Evolutionary conservation across 345 rosid genomes (phyloP).

Genomic region (Salix arbutifolia): DNA sequence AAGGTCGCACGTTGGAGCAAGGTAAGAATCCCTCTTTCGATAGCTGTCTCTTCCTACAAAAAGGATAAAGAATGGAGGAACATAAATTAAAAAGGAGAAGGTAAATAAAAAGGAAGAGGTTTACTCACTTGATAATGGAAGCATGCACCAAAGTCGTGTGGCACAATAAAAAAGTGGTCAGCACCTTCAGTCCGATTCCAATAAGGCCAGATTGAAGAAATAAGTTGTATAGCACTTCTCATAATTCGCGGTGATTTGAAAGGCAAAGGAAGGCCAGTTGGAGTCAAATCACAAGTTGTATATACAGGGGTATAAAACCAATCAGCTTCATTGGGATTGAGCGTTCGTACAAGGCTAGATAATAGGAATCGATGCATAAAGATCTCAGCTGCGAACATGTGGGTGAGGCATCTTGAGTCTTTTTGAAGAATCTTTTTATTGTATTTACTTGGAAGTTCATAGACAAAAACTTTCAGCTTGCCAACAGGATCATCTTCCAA

Average conservation of each 20-base stretch:
- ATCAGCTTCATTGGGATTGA: constrained; percentile 30
- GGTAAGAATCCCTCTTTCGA: constrained; percentile 78
- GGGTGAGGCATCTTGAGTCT: constrained; percentile 29
- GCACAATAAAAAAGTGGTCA: constrained; percentile 32
- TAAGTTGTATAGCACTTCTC: constrained; percentile 29
- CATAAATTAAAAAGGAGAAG: neutral
- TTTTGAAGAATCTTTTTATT: constrained; percentile 30
- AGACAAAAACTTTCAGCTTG: constrained; percentile 33
- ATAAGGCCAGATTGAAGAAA: constrained; percentile 31
- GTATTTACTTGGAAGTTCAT: constrained; percentile 35
- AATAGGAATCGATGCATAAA: constrained; percentile 31
- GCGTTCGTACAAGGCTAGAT: constrained; percentile 28
- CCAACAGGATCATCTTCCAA: constrained; percentile 31
- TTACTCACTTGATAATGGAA: constrained; percentile 21
- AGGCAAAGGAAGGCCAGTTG: constrained; percentile 33
- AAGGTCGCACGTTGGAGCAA: constrained; percentile 71
- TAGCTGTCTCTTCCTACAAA: constrained; percentile 83
- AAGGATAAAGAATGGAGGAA: neutral
- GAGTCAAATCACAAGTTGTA: constrained; percentile 32
- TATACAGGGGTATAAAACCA: constrained; percentile 33
- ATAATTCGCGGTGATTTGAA: constrained; percentile 33
- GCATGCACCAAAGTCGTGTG: constrained; percentile 32
- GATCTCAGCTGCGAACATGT: constrained; percentile 37
- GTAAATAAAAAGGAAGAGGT: neutral
- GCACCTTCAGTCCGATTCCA: constrained; percentile 25